phyloP scores from a whole-genome alignment of 345 rosid species.

The Citrus sp. region DNA sequence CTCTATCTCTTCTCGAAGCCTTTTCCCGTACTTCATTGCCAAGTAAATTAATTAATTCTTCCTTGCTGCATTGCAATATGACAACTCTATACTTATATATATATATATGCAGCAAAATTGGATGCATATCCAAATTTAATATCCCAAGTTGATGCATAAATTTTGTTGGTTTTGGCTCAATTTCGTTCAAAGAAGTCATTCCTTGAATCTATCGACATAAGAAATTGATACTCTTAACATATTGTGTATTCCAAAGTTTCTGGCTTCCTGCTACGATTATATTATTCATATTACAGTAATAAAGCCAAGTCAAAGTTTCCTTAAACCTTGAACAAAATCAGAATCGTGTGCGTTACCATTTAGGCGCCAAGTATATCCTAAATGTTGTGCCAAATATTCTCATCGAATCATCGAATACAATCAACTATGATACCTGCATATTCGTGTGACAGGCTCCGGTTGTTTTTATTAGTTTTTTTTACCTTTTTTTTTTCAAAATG shows the following conservation, averaged over 20 bases:
- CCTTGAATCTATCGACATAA: constrained; percentile 6
- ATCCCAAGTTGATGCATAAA: not conserved
- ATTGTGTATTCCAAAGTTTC: not conserved
- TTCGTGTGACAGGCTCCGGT: not conserved
- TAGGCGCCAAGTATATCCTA: not conserved
- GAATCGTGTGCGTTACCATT: not conserved
- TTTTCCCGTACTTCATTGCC: constrained; percentile 39
- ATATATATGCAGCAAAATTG: not conserved
- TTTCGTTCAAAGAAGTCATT: not conserved
- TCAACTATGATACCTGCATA: not conserved
- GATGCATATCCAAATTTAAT: not conserved
- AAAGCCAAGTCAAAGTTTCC: not conserved
- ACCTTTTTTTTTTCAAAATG: too few species aligned
- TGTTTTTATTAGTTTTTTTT: not conserved
- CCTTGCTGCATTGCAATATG: not conserved
- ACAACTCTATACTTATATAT: not conserved
- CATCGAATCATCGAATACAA: not conserved
- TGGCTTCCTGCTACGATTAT: too few species aligned
- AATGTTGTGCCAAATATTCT: not conserved
- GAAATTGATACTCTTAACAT: not conserved
- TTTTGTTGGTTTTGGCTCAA: not conserved
- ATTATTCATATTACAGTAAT: not conserved
- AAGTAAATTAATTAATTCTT: not conserved
- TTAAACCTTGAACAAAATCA: not conserved
- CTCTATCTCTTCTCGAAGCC: constrained; percentile 32